Evolutionary conservation across 2,329 filamentous ascomycete species (phyloP), one percentile per base, ranked within the genome.

Genomic region (Cadophora gregata): DNA sequence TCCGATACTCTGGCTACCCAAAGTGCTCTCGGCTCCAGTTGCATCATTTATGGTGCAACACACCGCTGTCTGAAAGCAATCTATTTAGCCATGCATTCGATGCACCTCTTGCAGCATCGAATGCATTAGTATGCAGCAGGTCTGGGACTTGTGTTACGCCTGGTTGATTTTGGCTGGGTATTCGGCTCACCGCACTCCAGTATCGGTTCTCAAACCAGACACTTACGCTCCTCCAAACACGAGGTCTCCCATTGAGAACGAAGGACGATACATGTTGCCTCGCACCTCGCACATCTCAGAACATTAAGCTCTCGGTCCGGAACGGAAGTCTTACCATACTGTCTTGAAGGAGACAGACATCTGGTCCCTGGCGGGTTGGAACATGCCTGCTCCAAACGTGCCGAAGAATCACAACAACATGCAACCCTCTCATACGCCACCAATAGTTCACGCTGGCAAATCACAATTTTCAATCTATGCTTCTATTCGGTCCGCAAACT

Each of bases 1-100:
- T 14, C 53, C 53, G 53, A 56, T 29, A 56, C 29, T 56, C 53
- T 56, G 53, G 53, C n/a, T 38, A 9, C 53, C 53, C 29, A 38
- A 24, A 36, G 31, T 38, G n/a, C 21, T 56, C 12, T 31, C 53
- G 6, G 53, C 53, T 56, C 7, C 12, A n/a, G 38, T 19, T 24
- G 16, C 36, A 14, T 24, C 19, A 29, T 21, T 24, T 21, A 24
- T n/a, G 4, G 38, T 56, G 19, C 19, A 19, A 38, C 31, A 38
- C 53, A 36, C 53, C 53, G 53, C 53, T 21, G 31, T 38, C 12
- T 25, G 4, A n/a, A 33, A n/a, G 29, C 31, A 56, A 36, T 56
- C 19, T 56, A 56, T 56, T 36, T 25, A 10, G n/a, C 7, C 6
- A 33, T 56, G 53, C 53, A 19, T n/a, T 45, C 21, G 25, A 29